These are phyloP conservation scores for Pichia cabralensis DNA, from an alignment of 805 yeast genomes.

Conservation along the genomic window DNA sequence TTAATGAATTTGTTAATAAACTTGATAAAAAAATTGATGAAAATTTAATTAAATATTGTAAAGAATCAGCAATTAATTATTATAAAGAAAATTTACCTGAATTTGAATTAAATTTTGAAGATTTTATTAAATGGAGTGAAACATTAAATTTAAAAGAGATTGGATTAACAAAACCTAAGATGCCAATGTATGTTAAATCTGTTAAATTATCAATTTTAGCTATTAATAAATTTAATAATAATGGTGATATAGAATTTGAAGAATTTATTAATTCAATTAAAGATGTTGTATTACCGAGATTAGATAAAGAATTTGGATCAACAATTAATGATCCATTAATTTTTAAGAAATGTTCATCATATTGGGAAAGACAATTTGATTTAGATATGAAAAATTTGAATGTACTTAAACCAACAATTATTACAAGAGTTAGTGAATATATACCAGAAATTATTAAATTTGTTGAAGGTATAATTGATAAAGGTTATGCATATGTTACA, in stretches of 20 bases:
- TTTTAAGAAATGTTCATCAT: slow-evolving; percentile 73
- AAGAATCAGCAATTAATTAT: slow-evolving; percentile 38
- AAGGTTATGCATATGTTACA: slow-evolving; percentile 79
- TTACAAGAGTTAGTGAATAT: slow-evolving; percentile 92
- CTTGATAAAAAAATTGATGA: slow-evolving; percentile 22
- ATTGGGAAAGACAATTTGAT: slow-evolving; percentile 81
- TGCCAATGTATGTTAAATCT: slow-evolving; percentile 74
- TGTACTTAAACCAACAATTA: slow-evolving; percentile 74
- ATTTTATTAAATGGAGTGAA: slow-evolving; percentile 43
- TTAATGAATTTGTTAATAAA: slow-evolving; percentile 42
- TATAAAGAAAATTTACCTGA: slow-evolving; percentile 46
- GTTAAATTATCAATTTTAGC: slow-evolving; percentile 35
- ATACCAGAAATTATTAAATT: slow-evolving; percentile 84
- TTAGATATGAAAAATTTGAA: slow-evolving; percentile 78
- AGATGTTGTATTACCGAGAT: slow-evolving; percentile 62
- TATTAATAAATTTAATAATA: slow-evolving; percentile 6
- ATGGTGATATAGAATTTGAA: slow-evolving; percentile 16
- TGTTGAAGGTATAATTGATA: slow-evolving; percentile 62
- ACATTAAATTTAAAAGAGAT: slow-evolving; percentile 40
- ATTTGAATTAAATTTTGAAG: slow-evolving; percentile 20
- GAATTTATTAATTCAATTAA: slow-evolving; percentile 45
- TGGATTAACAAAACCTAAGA: slow-evolving; percentile 61
- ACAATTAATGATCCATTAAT: slow-evolving; percentile 76
- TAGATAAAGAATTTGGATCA: slow-evolving; percentile 67
- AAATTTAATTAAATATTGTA: slow-evolving; percentile 30